phyloP scores from a whole-genome alignment of 805 yeast species.

The Saccharomycopsis sp. region DNA sequence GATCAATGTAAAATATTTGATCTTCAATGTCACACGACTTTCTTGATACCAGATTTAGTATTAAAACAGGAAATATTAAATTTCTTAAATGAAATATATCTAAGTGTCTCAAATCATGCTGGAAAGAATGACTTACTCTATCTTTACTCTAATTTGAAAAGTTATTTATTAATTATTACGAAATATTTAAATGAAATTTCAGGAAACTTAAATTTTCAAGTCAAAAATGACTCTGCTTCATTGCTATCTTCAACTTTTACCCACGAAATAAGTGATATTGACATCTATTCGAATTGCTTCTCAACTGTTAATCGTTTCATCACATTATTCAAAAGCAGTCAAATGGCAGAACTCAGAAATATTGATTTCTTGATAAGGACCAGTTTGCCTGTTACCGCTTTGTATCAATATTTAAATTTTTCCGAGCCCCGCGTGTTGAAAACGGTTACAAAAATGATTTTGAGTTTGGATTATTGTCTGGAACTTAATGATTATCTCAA shows the following conservation, averaged over 20 bases:
- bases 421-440: background rate
- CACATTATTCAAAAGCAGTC: background rate
- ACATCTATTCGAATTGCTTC: background rate
- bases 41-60: background rate
- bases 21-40: background rate
- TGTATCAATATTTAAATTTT: background rate
- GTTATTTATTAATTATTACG: no score
- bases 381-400: background rate
- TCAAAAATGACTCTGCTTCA: no score
- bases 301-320: background rate
- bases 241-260: no score
- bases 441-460: background rate
- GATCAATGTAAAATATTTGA: background rate
- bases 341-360: background rate
- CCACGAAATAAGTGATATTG: background rate
- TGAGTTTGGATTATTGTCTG: background rate
- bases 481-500: background rate
- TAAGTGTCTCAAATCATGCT: no score
- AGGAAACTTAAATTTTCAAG: no score
- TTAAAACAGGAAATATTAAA: background rate
- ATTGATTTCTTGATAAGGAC: no score
- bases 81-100: background rate
- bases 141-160: no score
- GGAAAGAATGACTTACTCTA: no score
- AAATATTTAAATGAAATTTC: no score